These are phyloP conservation scores for Fusarium tanahbumbuense DNA, from an alignment of 2,329 filamentous ascomycete species.

Conservation along the genomic window DNA sequence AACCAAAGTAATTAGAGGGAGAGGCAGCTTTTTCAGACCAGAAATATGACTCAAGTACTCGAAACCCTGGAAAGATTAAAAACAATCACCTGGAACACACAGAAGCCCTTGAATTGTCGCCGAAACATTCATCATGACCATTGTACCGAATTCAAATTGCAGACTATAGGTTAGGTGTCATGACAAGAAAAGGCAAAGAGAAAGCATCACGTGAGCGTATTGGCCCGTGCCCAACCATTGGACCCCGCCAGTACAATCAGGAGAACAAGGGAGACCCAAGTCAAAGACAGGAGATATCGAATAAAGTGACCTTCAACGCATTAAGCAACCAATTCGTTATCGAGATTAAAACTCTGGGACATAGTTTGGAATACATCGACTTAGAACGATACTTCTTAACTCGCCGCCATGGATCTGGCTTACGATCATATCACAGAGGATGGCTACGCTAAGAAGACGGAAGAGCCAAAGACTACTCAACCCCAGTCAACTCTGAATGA, in stretches of 20 bases:
- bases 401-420: conserved; percentile 82
- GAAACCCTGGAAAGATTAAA: too few relatives aligned
- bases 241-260: conserved; percentile 42
- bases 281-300: conserved; percentile 31
- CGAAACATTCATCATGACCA: background rate
- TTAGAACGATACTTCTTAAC: background rate
- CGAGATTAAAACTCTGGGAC: too few relatives aligned
- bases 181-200: background rate
- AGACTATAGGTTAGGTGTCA: conserved; percentile 3
- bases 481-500: conserved; percentile 74
- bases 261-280: conserved; percentile 32
- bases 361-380: conserved; percentile 13
- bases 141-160: background rate
- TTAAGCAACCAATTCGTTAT: conserved; percentile 4
- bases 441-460: conserved; percentile 67
- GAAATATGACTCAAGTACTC: background rate
- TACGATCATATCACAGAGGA: conserved; percentile 98
- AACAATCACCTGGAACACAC: background rate
- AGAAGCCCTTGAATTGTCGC: background rate
- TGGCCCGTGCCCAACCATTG: conserved; percentile 38
- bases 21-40: background rate
- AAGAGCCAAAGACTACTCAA: conserved; percentile 59
- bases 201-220: conserved; percentile 29
- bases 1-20: background rate
- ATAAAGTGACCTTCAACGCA: conserved; percentile 17